These are phyloP conservation scores for Santalum album DNA, from an alignment of 164 flowering plant species.

Conservation along the genomic window DNA sequence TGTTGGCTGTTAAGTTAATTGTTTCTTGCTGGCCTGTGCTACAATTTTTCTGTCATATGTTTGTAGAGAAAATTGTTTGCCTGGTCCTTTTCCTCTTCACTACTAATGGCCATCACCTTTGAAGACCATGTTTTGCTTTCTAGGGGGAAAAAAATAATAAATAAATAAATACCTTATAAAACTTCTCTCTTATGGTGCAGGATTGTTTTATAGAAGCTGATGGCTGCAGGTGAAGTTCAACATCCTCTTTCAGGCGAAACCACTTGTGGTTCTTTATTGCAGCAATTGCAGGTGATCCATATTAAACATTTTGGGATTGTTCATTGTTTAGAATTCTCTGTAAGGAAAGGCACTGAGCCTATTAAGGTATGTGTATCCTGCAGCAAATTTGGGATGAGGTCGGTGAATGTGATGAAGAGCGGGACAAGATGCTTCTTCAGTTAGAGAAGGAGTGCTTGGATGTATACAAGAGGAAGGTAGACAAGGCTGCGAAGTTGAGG, in stretches of 20 bases:
- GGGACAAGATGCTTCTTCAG: slow-evolving; percentile 90
- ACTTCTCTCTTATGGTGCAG: slow-evolving; percentile 14
- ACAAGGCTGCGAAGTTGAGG: slow-evolving; percentile 73
- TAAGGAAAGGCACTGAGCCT: background rate
- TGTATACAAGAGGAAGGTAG: slow-evolving; percentile 92
- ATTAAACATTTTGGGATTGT: background rate
- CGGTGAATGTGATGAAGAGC: slow-evolving; percentile 83
- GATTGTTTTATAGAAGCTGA: slow-evolving; percentile 17
- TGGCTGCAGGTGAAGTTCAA: slow-evolving; percentile 65
- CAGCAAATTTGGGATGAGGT: slow-evolving; percentile 99
- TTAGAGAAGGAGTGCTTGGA: slow-evolving; percentile 93
- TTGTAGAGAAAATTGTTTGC: no score
- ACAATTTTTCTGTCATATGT: no score
- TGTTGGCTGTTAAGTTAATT: no score
- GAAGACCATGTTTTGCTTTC: background rate
- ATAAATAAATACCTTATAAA: no score
- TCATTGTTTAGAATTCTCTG: background rate
- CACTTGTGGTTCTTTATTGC: slow-evolving; percentile 76
- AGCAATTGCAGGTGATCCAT: slow-evolving; percentile 66
- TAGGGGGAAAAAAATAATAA: background rate
- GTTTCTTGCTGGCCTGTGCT: no score
- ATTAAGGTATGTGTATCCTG: slow-evolving; percentile 7
- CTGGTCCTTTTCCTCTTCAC: no score
- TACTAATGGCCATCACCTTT: no score
- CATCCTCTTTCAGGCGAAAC: slow-evolving; percentile 64